phyloP scores from a whole-genome alignment of 768 basidiomycete genomes.

The Cystobasidium onofrii region DNA sequence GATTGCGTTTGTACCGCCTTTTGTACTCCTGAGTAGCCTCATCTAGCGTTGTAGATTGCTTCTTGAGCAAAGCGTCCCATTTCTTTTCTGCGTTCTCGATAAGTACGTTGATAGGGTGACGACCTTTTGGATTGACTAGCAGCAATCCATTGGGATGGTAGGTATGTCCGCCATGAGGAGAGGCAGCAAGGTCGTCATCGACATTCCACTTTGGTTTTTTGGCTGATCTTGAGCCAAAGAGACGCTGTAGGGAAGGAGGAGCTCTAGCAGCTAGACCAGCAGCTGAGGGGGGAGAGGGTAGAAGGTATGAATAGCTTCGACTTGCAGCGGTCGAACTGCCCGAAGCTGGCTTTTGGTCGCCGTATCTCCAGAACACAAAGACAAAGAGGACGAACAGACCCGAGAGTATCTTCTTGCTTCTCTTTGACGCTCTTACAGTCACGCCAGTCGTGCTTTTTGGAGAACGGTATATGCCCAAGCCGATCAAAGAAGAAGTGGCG shows the following conservation, averaged over 20 bases:
- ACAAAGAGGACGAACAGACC: not conserved
- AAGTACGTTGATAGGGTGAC: slow-evolving; percentile 74
- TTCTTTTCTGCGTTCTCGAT: slow-evolving; percentile 73
- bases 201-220: not conserved
- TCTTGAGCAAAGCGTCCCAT: slow-evolving; percentile 58
- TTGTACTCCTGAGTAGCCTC: slow-evolving; percentile 76
- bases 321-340: not conserved
- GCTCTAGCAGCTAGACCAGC: slow-evolving; percentile 1
- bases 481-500: slow-evolving; percentile 1
- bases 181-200: not conserved
- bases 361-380: not conserved
- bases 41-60: slow-evolving; percentile 69
- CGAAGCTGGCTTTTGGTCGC: not conserved
- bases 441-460: not conserved
- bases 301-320: not conserved
- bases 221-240: not conserved
- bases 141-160: slow-evolving; percentile 39
- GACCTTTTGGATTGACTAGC: slow-evolving; percentile 28
- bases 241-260: not conserved
- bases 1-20: slow-evolving; percentile 63
- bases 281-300: not conserved
- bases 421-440: not conserved
- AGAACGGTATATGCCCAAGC: not conserved
- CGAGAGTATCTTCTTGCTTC: not conserved
- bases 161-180: slow-evolving; percentile 29